Conservation (phyloP, 768 basidiomycete genomes). For the Tylopilus intermedius region DNA sequence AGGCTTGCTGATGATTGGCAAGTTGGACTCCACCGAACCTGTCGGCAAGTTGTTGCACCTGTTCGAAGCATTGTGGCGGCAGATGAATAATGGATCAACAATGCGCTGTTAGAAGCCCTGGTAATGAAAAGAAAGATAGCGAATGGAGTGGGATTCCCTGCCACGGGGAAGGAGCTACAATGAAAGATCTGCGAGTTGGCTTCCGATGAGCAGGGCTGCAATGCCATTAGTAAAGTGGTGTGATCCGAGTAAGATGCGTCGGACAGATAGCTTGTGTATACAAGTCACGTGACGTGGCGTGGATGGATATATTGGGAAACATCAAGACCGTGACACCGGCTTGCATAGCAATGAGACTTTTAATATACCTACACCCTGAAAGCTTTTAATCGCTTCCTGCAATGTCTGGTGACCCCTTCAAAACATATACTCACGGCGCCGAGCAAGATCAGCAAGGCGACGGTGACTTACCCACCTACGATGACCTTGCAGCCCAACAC, state of each 20-base stretch:
- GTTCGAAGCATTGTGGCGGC: neutral
- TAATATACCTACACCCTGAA: neutral
- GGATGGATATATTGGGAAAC: too few relatives aligned
- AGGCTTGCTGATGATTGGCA: conserved; percentile 2
- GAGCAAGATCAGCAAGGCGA: conserved; percentile 41
- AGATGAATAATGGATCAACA: neutral
- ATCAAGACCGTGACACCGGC: neutral
- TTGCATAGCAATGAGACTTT: neutral
- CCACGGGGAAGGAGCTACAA: neutral
- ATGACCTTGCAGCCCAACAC: conserved; percentile 69
- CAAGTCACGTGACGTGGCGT: neutral
- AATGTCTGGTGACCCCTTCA: conserved; percentile 24
- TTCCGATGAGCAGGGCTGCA: too few relatives aligned
- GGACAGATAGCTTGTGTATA: neutral
- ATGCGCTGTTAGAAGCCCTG: neutral
- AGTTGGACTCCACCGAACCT: neutral
- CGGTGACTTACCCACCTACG: conserved; percentile 71
- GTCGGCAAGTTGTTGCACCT: conserved; percentile 3
- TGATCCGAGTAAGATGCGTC: neutral
- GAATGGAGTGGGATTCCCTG: neutral
- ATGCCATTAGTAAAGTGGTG: too few relatives aligned
- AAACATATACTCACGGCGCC: conserved; percentile 26
- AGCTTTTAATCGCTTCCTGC: neutral
- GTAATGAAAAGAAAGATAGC: neutral
- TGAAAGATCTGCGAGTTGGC: neutral